Conservation (phyloP, 2,329 filamentous ascomycete genomes). For the Paecilomyces sp. region DNA sequence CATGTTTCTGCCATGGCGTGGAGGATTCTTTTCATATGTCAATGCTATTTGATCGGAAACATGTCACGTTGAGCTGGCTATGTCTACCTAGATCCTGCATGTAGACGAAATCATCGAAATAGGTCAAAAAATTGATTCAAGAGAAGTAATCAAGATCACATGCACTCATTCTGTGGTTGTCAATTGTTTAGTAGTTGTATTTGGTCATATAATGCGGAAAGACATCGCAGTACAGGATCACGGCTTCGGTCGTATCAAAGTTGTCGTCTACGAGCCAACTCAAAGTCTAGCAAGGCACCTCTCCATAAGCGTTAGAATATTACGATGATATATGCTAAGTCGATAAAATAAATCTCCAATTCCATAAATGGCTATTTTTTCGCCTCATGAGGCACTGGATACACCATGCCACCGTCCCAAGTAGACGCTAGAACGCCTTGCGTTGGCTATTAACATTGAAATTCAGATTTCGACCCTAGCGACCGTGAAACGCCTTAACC, state of each 20-base stretch:
- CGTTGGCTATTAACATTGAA: not conserved
- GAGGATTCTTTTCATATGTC: not conserved
- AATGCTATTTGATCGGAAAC: not conserved
- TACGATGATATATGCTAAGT: not conserved
- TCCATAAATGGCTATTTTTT: not conserved
- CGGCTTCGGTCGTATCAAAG: not conserved
- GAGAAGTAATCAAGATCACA: not conserved
- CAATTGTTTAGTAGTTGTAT: too few relatives aligned
- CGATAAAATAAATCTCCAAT: not conserved
- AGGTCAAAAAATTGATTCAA: not conserved
- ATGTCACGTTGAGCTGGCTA: not conserved
- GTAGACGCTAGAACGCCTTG: not conserved
- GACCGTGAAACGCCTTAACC: not conserved
- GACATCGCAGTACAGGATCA: too few relatives aligned
- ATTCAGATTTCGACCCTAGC: not conserved
- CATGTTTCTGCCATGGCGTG: not conserved
- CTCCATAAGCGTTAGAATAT: not conserved
- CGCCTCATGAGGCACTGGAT: not conserved
- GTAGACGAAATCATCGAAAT: not conserved
- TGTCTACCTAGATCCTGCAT: not conserved
- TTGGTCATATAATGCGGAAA: too few relatives aligned
- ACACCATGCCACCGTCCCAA: not conserved
- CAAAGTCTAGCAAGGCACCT: not conserved
- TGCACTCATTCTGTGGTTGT: not conserved
- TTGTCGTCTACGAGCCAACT: not conserved